These are phyloP conservation scores for Solanum paucissectum DNA, from an alignment of 257 asterid genomes.

Conservation along the genomic window DNA sequence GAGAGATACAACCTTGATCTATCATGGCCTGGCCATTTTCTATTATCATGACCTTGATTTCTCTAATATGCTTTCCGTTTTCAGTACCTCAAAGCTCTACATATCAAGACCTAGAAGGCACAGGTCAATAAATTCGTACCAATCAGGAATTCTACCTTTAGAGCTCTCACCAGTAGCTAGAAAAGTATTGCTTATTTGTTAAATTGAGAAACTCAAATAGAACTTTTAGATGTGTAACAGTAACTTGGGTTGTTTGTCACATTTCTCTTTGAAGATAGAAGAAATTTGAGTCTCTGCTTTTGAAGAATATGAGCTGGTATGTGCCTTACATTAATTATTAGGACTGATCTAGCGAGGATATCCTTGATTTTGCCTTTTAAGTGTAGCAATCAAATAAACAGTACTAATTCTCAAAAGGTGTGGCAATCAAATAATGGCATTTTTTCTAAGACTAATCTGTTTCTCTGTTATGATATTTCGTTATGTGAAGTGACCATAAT, in stretches of 20 bases:
- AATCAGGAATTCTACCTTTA: background rate
- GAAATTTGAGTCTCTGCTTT: background rate
- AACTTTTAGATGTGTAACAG: background rate
- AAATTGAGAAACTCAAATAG: background rate
- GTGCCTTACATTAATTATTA: background rate
- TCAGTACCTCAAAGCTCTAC: background rate
- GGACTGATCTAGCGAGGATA: background rate
- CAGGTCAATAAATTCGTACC: background rate
- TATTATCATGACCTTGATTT: background rate
- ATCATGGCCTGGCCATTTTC: background rate
- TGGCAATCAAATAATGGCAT: background rate
- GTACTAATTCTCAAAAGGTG: background rate
- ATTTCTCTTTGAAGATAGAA: background rate
- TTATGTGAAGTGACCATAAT: background rate
- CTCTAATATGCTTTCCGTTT: background rate
- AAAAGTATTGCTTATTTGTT: background rate
- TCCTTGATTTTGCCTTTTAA: background rate
- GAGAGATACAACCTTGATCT: background rate
- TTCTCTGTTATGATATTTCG: background rate
- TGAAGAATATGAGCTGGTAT: background rate
- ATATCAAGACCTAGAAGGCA: background rate
- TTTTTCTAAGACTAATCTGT: background rate
- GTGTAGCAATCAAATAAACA: background rate
- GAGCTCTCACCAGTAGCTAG: background rate
- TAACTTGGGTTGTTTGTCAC: background rate